Percentiles rank a stretch among this genome's conserved stretches.
Evolutionary conservation across 2,329 filamentous ascomycete species (phyloP).

Genomic region (Aspergillus uvarum): DNA sequence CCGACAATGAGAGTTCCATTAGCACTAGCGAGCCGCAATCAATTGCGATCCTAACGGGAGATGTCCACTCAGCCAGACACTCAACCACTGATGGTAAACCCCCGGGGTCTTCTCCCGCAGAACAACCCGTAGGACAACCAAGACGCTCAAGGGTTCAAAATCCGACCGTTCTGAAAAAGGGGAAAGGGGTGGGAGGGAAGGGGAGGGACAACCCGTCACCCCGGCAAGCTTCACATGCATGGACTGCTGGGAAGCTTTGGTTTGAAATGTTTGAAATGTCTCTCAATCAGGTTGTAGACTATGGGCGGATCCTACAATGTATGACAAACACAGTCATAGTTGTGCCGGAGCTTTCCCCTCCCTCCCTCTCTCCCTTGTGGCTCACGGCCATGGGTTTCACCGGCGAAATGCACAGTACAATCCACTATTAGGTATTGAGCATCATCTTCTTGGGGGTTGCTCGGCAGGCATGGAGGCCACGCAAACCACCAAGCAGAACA

Average conservation of each 20-base stretch:
- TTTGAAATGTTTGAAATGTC: no score
- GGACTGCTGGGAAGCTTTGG: not conserved
- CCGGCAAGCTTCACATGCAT: not conserved
- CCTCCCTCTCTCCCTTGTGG: not conserved
- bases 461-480: slow-evolving; percentile 4
- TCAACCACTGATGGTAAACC: not conserved
- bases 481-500: slow-evolving; percentile 3
- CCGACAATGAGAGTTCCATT: not conserved
- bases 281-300: not conserved
- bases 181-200: not conserved
- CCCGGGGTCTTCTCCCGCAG: not conserved
- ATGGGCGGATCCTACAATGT: not conserved
- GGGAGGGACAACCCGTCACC: no score
- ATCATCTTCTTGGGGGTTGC: not conserved
- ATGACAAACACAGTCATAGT: not conserved
- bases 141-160: not conserved
- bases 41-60: not conserved
- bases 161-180: not conserved
- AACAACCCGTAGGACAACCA: not conserved
- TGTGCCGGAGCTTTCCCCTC: no score
- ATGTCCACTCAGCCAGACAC: not conserved
- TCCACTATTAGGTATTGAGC: not conserved
- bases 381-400: not conserved
- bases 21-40: not conserved
- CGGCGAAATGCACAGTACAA: not conserved